Percentiles rank a stretch among this genome's conserved stretches.
Evolutionary conservation across 495 filamentous ascomycete species (phyloP).

Genomic region (Trichoderma orchidacearum): DNA sequence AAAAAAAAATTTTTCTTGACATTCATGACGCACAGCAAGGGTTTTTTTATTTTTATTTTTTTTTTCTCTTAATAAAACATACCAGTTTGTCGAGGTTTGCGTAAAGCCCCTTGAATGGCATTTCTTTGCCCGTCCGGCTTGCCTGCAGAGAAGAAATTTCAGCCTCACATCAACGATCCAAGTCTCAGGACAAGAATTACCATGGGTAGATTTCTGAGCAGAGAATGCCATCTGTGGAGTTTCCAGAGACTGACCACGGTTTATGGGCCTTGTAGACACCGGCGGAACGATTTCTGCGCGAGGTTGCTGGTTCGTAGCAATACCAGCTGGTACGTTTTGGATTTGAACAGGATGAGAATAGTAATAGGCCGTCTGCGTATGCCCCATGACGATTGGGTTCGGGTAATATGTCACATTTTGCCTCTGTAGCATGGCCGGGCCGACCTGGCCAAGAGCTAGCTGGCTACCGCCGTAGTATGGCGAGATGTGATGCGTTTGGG

Average conservation of each 20-base stretch:
- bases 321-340: not conserved
- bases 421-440: constrained; percentile 15
- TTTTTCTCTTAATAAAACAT: no score
- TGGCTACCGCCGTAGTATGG: constrained; percentile 22
- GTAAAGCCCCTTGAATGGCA: constrained; percentile 71
- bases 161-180: no score
- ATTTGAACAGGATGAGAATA: constrained; percentile 13
- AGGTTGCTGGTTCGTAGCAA: not conserved
- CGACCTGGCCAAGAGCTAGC: constrained; percentile 16
- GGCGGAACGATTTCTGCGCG: not conserved
- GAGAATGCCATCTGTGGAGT: not conserved
- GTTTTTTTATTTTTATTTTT: no score
- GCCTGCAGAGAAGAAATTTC: not conserved
- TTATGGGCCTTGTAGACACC: not conserved
- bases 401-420: constrained; percentile 23
- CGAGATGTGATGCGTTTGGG: constrained; percentile 24
- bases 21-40: no score
- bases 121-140: constrained; percentile 16
- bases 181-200: not conserved
- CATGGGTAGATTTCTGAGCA: not conserved
- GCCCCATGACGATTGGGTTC: constrained; percentile 17
- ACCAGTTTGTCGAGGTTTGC: constrained; percentile 75
- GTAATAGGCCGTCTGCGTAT: constrained; percentile 22
- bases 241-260: not conserved
- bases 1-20: constrained; percentile 5